phyloP scores from a whole-genome alignment of 345 rosid genomes.

The Lepidium didymum region DNA sequence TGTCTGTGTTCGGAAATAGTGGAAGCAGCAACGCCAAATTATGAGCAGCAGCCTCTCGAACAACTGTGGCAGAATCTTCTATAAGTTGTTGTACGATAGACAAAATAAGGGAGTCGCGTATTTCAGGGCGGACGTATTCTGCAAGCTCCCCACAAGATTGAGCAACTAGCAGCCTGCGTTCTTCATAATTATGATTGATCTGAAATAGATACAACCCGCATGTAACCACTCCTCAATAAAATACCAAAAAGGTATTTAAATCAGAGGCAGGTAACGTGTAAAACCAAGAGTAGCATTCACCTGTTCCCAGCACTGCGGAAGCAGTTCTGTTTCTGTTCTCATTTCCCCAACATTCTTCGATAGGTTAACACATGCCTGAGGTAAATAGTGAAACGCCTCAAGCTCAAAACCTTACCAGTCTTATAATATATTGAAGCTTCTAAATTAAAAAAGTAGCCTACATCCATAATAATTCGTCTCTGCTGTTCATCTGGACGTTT shows the following conservation, averaged over 20 bases:
- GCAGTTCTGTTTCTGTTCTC: slow-evolving; percentile 96
- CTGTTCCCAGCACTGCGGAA: slow-evolving; percentile 99
- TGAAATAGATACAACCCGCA: slow-evolving; percentile 33
- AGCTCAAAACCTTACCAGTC: slow-evolving; percentile 6
- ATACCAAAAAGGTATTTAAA: background rate
- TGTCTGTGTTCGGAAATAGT: slow-evolving; percentile 80
- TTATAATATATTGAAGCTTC: background rate
- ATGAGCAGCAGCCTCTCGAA: slow-evolving; percentile 91
- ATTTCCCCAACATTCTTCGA: slow-evolving; percentile 95
- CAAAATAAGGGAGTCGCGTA: slow-evolving; percentile 92
- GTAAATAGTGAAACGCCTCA: slow-evolving; percentile 23
- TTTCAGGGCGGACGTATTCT: slow-evolving; percentile 86
- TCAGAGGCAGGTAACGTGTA: slow-evolving; percentile 9
- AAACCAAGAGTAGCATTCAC: slow-evolving; percentile 40
- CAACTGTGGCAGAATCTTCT: slow-evolving; percentile 92
- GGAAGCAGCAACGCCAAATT: slow-evolving; percentile 95
- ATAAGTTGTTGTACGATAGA: slow-evolving; percentile 87
- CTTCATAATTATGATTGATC: slow-evolving; percentile 96
- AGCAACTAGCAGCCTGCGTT: slow-evolving; percentile 95
- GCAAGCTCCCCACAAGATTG: slow-evolving; percentile 99
- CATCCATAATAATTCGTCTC: slow-evolving; percentile 93
- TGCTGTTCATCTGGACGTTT: slow-evolving; percentile 98
- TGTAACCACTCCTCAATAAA: slow-evolving; percentile 11
- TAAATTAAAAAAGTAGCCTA: slow-evolving; percentile 36
- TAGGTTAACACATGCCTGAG: slow-evolving; percentile 90